These are phyloP conservation scores for Fusarium begoniae DNA, from an alignment of 2,329 filamentous ascomycete genomes.

Conservation along the genomic window DNA sequence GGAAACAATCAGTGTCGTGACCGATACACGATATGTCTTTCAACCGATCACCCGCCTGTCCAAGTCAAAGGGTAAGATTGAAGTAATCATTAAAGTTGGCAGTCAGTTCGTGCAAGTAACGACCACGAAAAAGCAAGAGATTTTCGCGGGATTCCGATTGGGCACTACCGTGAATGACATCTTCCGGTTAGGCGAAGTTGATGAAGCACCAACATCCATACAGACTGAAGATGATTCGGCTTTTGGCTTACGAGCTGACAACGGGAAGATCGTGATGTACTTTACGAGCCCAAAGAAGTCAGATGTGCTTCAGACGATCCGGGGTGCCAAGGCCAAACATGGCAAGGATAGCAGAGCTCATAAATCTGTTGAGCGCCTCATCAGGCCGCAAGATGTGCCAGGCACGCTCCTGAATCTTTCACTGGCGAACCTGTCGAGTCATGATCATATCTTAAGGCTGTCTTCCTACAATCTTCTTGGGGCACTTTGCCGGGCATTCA, in stretches of 20 bases:
- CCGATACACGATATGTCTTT: slow-evolving; percentile 72
- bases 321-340: slow-evolving; percentile 69
- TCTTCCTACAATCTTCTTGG: slow-evolving; percentile 75
- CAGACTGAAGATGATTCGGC: slow-evolving; percentile 73
- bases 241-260: slow-evolving; percentile 73
- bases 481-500: slow-evolving; percentile 73
- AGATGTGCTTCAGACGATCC: slow-evolving; percentile 71
- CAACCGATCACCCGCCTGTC: slow-evolving; percentile 72
- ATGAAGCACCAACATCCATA: slow-evolving; percentile 72
- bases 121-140: slow-evolving; percentile 74
- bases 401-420: slow-evolving; percentile 75
- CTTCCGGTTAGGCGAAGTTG: slow-evolving; percentile 73
- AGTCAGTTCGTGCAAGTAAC: slow-evolving; percentile 76
- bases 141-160: slow-evolving; percentile 69
- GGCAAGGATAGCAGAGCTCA: slow-evolving; percentile 69
- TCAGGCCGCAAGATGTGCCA: slow-evolving; percentile 75
- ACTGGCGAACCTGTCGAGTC: slow-evolving; percentile 71
- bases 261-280: slow-evolving; percentile 76
- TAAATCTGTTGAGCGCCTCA: slow-evolving; percentile 71
- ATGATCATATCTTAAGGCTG: slow-evolving; percentile 67
- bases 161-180: slow-evolving; percentile 75
- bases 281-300: slow-evolving; percentile 73
- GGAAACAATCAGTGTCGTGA: slow-evolving; percentile 74
- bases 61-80: slow-evolving; percentile 75
- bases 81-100: slow-evolving; percentile 74